Evolutionary conservation across 176 grass and related monocot species (phyloP).

Genomic region (Areca catechu): DNA sequence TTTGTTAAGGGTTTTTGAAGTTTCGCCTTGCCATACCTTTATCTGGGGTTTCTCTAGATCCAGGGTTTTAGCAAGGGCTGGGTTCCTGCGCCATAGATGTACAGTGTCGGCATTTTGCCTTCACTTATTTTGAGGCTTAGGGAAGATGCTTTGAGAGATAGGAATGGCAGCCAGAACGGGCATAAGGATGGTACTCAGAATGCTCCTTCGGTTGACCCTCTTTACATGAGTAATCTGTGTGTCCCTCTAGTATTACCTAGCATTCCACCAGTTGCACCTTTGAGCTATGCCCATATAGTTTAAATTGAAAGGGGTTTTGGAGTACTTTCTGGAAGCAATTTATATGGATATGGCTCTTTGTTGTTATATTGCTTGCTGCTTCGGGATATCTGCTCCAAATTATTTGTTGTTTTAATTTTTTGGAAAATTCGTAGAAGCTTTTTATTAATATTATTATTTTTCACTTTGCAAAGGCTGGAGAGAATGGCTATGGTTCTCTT

Average conservation of each 20-base stretch:
- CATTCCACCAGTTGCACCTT: constrained; percentile 30
- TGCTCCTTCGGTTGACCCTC: constrained; percentile 33
- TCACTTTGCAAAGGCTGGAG: constrained; percentile 38
- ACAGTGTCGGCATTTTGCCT: too few relatives aligned
- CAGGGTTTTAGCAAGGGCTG: too few relatives aligned
- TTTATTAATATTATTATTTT: too few relatives aligned
- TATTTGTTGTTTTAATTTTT: too few relatives aligned
- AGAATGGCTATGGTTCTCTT: constrained; percentile 38
- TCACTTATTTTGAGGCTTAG: constrained; percentile 56
- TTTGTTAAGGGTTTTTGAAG: too few relatives aligned
- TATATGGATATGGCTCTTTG: constrained; percentile 61
- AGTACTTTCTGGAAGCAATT: constrained; percentile 36
- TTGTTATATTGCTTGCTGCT: constrained; percentile 33
- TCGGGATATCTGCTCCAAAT: too few relatives aligned
- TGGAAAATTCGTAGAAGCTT: too few relatives aligned
- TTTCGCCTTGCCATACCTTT: too few relatives aligned
- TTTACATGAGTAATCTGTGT: constrained; percentile 41
- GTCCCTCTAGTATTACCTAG: constrained; percentile 46
- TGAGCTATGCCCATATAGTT: constrained; percentile 54
- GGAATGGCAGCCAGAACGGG: constrained; percentile 51
- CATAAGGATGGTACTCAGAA: constrained; percentile 45
- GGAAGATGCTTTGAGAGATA: constrained; percentile 87
- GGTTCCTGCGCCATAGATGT: too few relatives aligned
- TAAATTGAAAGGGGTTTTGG: constrained; percentile 51
- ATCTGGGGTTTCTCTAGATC: too few relatives aligned